A percentile compares a stretch with the other conserved stretches of the same genome.
Conservation (phyloP, 2,329 filamentous ascomycete genomes). For the Fusarium chaquense region DNA sequence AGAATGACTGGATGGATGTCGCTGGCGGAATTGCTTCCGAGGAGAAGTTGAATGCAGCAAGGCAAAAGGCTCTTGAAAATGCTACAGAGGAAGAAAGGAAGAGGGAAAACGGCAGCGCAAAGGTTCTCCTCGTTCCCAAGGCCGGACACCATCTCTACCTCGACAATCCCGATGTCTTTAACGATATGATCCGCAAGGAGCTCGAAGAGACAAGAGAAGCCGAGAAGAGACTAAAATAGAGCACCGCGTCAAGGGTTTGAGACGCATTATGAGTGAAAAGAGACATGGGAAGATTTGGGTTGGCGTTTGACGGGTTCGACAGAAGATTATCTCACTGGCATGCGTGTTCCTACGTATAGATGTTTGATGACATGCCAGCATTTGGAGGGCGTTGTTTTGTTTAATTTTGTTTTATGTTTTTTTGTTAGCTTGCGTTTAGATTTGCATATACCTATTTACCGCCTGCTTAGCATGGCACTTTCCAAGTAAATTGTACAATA, state of each 20-base stretch:
- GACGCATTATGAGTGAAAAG: slow-evolving; percentile 7
- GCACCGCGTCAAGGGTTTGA: neutral
- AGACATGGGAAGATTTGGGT: slow-evolving; percentile 14
- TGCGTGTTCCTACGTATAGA: slow-evolving; percentile 24
- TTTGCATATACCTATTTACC: slow-evolving; percentile 39
- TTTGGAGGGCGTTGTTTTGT: slow-evolving; percentile 37
- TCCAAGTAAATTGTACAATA: slow-evolving; percentile 31
- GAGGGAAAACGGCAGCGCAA: slow-evolving; percentile 82
- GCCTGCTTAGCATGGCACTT: slow-evolving; percentile 12
- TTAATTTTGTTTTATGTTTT: neutral
- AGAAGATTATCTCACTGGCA: slow-evolving; percentile 13
- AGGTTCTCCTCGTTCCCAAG: slow-evolving; percentile 79
- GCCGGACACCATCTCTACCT: slow-evolving; percentile 71
- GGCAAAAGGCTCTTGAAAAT: slow-evolving; percentile 67
- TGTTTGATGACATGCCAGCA: slow-evolving; percentile 23
- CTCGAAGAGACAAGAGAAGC: slow-evolving; percentile 61
- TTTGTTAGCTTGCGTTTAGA: slow-evolving; percentile 20
- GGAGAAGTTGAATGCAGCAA: slow-evolving; percentile 80
- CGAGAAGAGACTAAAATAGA: slow-evolving; percentile 48
- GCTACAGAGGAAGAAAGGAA: slow-evolving; percentile 76
- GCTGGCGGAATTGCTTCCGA: slow-evolving; percentile 84
- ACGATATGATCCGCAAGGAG: slow-evolving; percentile 64
- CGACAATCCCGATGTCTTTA: slow-evolving; percentile 70
- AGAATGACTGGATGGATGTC: slow-evolving; percentile 99
- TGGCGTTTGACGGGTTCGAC: slow-evolving; percentile 37